Evolutionary conservation across 257 asterid species (phyloP).

Genomic region (Haberlea rhodopensis): DNA sequence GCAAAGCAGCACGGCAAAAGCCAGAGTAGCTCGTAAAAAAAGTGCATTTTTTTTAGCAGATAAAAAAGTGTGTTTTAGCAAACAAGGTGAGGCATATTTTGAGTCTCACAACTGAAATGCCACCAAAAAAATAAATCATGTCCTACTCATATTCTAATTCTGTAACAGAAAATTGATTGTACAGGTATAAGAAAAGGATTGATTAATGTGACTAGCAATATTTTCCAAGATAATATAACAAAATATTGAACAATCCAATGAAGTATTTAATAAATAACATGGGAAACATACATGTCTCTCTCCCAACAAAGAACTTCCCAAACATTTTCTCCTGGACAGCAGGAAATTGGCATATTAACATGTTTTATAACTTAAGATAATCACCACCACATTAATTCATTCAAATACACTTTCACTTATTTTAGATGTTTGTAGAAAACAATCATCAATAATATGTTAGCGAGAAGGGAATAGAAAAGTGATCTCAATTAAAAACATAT

Average conservation of each 20-base stretch:
- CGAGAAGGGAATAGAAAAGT: too few relatives aligned
- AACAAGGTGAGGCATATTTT: neutral
- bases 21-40: neutral
- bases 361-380: neutral
- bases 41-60: too few relatives aligned
- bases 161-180: slow-evolving; percentile 7
- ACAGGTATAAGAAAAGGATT: slow-evolving; percentile 1
- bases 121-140: too few relatives aligned
- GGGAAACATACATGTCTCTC: slow-evolving; percentile 2
- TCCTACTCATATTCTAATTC: neutral
- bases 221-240: neutral
- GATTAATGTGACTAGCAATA: slow-evolving; percentile 1
- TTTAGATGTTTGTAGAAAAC: neutral
- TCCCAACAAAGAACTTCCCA: slow-evolving; percentile 6
- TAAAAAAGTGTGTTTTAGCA: neutral
- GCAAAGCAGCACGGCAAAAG: neutral
- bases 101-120: neutral
- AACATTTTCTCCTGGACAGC: slow-evolving; percentile 4
- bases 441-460: neutral
- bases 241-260: slow-evolving; percentile 14
- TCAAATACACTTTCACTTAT: neutral
- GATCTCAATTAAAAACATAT: slow-evolving; percentile 3
- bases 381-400: neutral
- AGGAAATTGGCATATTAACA: neutral
- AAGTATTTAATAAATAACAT: neutral